phyloP scores from a whole-genome alignment of 192 early-diverging fungal species.

The Podila clonocystis region DNA sequence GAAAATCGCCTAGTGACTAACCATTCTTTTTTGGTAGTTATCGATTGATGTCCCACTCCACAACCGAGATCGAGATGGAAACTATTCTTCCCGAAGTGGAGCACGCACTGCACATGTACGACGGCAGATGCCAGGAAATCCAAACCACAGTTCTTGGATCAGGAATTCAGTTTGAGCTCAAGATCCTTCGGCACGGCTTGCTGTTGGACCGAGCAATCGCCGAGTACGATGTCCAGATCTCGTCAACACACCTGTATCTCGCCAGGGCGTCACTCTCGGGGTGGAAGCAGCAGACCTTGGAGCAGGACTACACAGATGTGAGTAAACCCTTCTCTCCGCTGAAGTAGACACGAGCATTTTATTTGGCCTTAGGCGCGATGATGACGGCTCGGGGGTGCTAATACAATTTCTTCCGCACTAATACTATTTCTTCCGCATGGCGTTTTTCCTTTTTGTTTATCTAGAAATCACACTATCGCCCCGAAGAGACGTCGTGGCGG shows the following conservation, averaged over 20 bases:
- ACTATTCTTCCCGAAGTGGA: constrained; percentile 43
- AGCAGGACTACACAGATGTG: constrained; percentile 60
- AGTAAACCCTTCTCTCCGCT: background rate
- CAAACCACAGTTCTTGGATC: constrained; percentile 46
- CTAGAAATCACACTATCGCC: constrained; percentile 20
- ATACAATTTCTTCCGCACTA: background rate
- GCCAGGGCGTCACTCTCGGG: constrained; percentile 46
- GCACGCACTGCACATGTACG: constrained; percentile 4
- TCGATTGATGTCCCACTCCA: constrained; percentile 47
- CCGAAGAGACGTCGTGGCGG: constrained; percentile 32
- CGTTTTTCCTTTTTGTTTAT: constrained; percentile 1
- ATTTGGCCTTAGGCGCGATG: too few relatives aligned
- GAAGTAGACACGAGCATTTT: too few relatives aligned
- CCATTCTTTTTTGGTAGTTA: constrained; percentile 26
- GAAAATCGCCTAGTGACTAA: background rate
- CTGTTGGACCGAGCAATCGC: constrained; percentile 42
- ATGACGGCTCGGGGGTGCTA: background rate
- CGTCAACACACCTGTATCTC: constrained; percentile 51
- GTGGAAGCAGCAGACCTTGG: constrained; percentile 52
- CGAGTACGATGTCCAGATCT: constrained; percentile 59
- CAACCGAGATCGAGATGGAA: constrained; percentile 29
- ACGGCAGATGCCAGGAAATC: constrained; percentile 2
- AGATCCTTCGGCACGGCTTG: constrained; percentile 38
- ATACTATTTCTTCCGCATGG: constrained; percentile 2
- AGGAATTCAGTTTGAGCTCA: constrained; percentile 54